These are phyloP conservation scores for Rusavskia elegans DNA, from an alignment of 495 filamentous ascomycete genomes.

Conservation along the genomic window DNA sequence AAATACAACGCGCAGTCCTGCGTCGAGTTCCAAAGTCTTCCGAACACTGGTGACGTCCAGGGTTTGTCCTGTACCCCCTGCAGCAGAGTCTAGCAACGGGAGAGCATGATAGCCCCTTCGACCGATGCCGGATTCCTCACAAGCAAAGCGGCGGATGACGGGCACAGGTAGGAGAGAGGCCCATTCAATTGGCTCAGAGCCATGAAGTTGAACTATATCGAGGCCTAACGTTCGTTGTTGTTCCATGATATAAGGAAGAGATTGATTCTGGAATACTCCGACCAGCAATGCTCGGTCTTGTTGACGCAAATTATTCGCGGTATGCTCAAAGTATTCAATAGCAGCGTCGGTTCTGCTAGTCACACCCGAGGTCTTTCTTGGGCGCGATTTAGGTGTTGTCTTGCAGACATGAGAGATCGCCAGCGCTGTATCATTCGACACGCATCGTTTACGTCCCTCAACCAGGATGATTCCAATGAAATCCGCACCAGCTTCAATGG, in stretches of 20 bases:
- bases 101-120: constrained; percentile 67
- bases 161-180: constrained; percentile 72
- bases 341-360: constrained; percentile 17
- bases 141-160: constrained; percentile 69
- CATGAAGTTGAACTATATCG: constrained; percentile 89
- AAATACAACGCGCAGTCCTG: constrained; percentile 51
- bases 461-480: constrained; percentile 87
- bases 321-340: constrained; percentile 47
- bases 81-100: constrained; percentile 71
- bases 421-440: constrained; percentile 58
- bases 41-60: constrained; percentile 53
- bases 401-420: constrained; percentile 70
- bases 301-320: constrained; percentile 31
- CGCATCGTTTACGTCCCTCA: constrained; percentile 59
- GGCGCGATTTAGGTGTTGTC: constrained; percentile 30
- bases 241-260: constrained; percentile 60
- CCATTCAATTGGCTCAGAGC: constrained; percentile 86
- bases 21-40: constrained; percentile 42
- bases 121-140: constrained; percentile 51
- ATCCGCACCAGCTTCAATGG: constrained; percentile 80
- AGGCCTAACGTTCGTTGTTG: constrained; percentile 61
- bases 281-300: constrained; percentile 62
- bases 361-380: neutral
- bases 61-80: constrained; percentile 64
- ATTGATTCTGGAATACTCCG: constrained; percentile 87